A percentile compares a stretch with the other conserved stretches of the same genome.
phyloP scores from a whole-genome alignment of 345 rosid species.

The Ceriops tagal region DNA sequence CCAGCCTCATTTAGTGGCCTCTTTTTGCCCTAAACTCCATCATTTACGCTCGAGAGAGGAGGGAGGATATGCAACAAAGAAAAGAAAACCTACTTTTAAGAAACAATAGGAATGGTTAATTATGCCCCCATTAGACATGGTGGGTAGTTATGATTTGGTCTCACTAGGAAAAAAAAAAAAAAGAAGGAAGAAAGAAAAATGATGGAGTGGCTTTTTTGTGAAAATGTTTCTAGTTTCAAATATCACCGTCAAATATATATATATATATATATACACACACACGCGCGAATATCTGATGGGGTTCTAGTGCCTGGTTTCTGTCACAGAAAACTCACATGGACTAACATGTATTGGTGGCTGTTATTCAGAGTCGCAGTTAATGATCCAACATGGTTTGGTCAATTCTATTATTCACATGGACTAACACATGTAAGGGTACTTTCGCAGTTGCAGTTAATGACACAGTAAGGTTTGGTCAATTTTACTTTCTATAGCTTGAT shows the following conservation, averaged over 20 bases:
- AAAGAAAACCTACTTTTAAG: neutral
- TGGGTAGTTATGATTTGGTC: neutral
- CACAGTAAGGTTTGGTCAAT: neutral
- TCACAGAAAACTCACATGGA: conserved; percentile 17
- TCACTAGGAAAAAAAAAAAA: neutral
- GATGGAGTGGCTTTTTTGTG: neutral
- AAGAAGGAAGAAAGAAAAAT: neutral
- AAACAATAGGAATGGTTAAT: neutral
- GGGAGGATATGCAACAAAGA: neutral
- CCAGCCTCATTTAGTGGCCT: conserved; percentile 2
- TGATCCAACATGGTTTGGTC: conserved; percentile 3
- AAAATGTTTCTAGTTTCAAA: neutral
- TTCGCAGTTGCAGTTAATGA: neutral
- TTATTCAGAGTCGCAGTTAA: neutral
- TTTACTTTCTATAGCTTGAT: neutral
- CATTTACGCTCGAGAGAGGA: neutral
- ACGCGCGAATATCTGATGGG: neutral
- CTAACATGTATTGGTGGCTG: conserved; percentile 4
- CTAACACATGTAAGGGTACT: neutral
- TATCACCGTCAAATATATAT: neutral
- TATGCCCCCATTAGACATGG: neutral
- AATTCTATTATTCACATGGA: neutral
- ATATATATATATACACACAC: neutral
- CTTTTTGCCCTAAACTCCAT: conserved; percentile 15
- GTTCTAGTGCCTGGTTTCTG: conserved; percentile 9